Base-by-base conservation (phyloP, 75 land plant genomes). In the Selaginella tamariscina region DNA sequence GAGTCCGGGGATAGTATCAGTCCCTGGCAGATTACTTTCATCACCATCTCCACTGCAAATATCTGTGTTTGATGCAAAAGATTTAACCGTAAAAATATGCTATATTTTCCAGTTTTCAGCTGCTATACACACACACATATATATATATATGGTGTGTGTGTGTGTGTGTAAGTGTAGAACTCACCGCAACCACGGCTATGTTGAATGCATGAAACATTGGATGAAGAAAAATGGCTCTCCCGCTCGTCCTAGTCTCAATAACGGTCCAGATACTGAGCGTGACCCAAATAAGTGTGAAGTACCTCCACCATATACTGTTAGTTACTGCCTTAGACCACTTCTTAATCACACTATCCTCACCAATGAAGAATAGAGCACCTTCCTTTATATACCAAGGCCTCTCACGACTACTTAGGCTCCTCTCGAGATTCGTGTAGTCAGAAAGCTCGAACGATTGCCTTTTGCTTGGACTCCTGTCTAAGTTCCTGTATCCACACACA, bases 301-400 rank as follows among this genome's bases (percentile, higher is more conserved):
- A 11, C 18, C 18, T 20, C 54, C 54, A 49, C 54, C 54, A 49
- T 49, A 11, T 49, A 49, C 54, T 49, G 11, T 49, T 11, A 11
- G 54, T 49, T 49, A 49, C 20, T 11, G 18, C 20, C 18, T 49
- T 11, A 20, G 18, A 49, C 11, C 20, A 11, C 20, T 20, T 72
- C 15, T 74, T 66, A 0, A 71, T 21, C 0, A 20, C 22, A n/a
- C 62, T 65, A n/a, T 72, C 54, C 1, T 49, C 44, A 39, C 31
- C 21, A 49, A 77, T 71, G 15, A 77, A 30, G 29, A 77, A 77
- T 24, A 77, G 33, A 0, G 78, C 28, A 54, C 30, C 31, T 31
- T 68, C 32, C 1, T 69, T 33, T 21, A 77, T 44, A 29, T 72
- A 77, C 78, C 78, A 77, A 15, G 78, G 78, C n/a, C 54, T 55